phyloP scores from a whole-genome alignment of 306 rosid genomes.

The Prosopis cineraria region DNA sequence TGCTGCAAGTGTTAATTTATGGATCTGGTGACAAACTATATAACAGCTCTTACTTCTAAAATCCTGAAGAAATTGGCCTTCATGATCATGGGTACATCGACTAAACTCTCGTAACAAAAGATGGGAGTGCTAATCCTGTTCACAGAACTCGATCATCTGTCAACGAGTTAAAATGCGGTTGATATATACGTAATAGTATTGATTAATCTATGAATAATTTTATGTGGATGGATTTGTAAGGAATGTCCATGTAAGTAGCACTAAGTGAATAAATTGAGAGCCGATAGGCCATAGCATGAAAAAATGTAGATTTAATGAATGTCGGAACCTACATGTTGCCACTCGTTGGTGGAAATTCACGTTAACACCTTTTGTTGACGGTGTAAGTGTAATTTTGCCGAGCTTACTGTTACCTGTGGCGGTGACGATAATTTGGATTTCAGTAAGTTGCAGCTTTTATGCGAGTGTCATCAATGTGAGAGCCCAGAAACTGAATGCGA shows the following conservation, averaged over 20 bases:
- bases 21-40: conserved; percentile 43
- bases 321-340: not conserved
- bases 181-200: not conserved
- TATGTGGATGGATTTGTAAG: not conserved
- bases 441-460: not conserved
- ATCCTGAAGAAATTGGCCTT: conserved; percentile 28
- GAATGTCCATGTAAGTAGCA: no score
- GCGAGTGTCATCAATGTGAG: no score
- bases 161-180: not conserved
- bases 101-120: not conserved
- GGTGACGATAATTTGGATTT: not conserved
- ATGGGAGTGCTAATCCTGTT: not conserved
- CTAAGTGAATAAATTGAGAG: not conserved
- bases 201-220: not conserved
- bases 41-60: conserved; percentile 30
- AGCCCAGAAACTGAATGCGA: no score
- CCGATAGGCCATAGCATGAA: not conserved
- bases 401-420: not conserved
- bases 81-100: not conserved
- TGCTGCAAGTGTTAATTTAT: conserved; percentile 41
- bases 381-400: not conserved
- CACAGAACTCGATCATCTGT: not conserved
- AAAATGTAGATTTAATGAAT: not conserved
- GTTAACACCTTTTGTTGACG: not conserved
- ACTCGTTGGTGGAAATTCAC: not conserved